Evolutionary conservation across 2,329 filamentous ascomycete species (phyloP).

Genomic region (Diaporthe helianthi): DNA sequence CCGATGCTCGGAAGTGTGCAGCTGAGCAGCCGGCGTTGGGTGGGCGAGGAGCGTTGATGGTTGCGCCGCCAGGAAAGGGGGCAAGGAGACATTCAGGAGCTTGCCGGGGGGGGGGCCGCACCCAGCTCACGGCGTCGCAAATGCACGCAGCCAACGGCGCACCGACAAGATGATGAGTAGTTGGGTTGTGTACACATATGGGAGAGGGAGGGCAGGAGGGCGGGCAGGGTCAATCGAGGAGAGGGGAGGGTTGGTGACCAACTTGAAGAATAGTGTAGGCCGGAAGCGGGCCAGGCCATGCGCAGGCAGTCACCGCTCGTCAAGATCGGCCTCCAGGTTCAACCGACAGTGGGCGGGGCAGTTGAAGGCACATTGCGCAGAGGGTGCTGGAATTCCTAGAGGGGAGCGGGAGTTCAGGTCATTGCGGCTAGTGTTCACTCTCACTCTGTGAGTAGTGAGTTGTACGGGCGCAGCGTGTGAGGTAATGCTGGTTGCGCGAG

Average conservation of each 20-base stretch:
- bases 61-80: constrained; percentile 2
- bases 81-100: constrained; percentile 29
- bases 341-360: constrained; percentile 28
- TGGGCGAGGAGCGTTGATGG: constrained; percentile 7
- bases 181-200: not conserved
- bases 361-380: constrained; percentile 29
- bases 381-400: not conserved
- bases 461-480: constrained; percentile 1
- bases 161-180: not conserved
- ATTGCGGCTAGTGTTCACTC: not conserved
- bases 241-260: constrained; percentile 16
- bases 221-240: constrained; percentile 18
- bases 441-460: too few relatives aligned
- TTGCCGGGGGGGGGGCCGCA: constrained; percentile 25
- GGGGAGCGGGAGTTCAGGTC: not conserved
- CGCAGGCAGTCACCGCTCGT: constrained; percentile 28
- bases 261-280: constrained; percentile 16
- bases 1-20: not conserved
- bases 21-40: constrained; percentile 17
- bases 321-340: constrained; percentile 28
- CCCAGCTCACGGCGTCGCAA: constrained; percentile 32
- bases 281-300: constrained; percentile 20
- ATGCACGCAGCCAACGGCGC: constrained; percentile 9
- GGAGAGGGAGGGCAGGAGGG: not conserved
- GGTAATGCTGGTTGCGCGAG: not conserved